Percentiles rank a stretch among this genome's conserved stretches.
Conservation (phyloP, 225 moss, liverwort and hornwort species). For the Takakia lepidozioides region DNA sequence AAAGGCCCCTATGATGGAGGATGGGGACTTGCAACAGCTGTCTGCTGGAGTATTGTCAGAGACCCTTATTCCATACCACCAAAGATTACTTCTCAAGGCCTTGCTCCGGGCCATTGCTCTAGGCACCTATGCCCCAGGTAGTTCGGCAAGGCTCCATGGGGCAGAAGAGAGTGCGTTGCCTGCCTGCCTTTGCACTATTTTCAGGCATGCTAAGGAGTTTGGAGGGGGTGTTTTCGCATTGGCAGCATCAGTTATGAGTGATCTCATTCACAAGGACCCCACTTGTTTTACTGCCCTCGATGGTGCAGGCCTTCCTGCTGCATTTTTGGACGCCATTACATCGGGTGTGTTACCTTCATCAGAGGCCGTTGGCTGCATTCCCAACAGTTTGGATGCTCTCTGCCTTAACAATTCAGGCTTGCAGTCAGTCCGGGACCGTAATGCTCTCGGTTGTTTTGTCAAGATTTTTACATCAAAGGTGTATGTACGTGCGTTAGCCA, state of each 20-base stretch:
- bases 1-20: slow-evolving; percentile 68
- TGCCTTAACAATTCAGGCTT: slow-evolving; percentile 83
- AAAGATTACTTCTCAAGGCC: slow-evolving; percentile 83
- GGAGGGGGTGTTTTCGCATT: slow-evolving; percentile 95
- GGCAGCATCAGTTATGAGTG: slow-evolving; percentile 99
- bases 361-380: slow-evolving; percentile 96
- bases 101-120: slow-evolving; percentile 88
- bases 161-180: slow-evolving; percentile 88
- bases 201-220: slow-evolving; percentile 90
- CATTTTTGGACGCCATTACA: slow-evolving; percentile 87
- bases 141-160: slow-evolving; percentile 59
- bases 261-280: slow-evolving; percentile 96
- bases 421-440: slow-evolving; percentile 85
- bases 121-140: slow-evolving; percentile 88
- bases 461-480: slow-evolving; percentile 90
- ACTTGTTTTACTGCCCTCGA: slow-evolving; percentile 90
- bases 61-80: slow-evolving; percentile 80
- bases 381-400: slow-evolving; percentile 93
- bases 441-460: slow-evolving; percentile 92
- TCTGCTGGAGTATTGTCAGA: slow-evolving; percentile 48
- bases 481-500: slow-evolving; percentile 84
- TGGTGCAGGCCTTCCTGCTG: slow-evolving; percentile 72
- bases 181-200: slow-evolving; percentile 69
- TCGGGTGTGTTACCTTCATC: slow-evolving; percentile 83
- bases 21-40: slow-evolving; percentile 42